Conservation (phyloP, 2,329 filamentous ascomycete genomes). For the Aureobasidium subglaciale region DNA sequence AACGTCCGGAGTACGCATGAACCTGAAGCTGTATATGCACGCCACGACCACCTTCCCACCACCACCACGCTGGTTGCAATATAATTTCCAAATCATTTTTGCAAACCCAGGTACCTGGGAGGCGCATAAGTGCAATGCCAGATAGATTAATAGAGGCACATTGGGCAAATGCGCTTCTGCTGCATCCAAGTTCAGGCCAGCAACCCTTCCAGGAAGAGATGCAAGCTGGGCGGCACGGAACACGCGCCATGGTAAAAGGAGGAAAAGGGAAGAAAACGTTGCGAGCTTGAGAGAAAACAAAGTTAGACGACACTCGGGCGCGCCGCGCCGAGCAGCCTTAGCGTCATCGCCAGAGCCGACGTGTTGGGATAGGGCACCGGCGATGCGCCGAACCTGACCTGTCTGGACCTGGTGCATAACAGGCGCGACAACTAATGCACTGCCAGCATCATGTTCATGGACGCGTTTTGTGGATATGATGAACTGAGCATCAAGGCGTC, state of each 20-base stretch:
- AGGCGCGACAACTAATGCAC: slow-evolving; percentile 11
- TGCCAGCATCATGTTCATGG: not conserved
- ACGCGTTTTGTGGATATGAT: not conserved
- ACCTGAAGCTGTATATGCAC: slow-evolving; percentile 9
- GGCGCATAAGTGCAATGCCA: slow-evolving; percentile 2
- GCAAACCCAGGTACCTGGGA: slow-evolving; percentile 10
- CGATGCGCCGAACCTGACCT: slow-evolving; percentile 7
- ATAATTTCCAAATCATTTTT: slow-evolving; percentile 9
- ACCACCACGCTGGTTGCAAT: slow-evolving; percentile 4
- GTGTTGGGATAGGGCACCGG: slow-evolving; percentile 8
- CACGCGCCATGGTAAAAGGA: slow-evolving; percentile 2
- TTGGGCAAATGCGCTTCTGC: not conserved
- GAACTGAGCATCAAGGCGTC: not conserved
- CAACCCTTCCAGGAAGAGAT: not conserved
- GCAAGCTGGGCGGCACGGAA: slow-evolving; percentile 10
- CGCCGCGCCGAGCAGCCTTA: slow-evolving; percentile 13
- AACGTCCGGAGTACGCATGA: slow-evolving; percentile 5
- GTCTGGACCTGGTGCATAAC: slow-evolving; percentile 8
- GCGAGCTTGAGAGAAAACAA: not conserved
- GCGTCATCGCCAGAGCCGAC: slow-evolving; percentile 7
- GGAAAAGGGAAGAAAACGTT: slow-evolving; percentile 3
- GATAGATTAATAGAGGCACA: slow-evolving; percentile 10
- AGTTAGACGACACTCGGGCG: slow-evolving; percentile 8
- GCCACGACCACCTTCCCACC: slow-evolving; percentile 2
- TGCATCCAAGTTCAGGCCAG: not conserved